Evolutionary conservation across 225 moss, liverwort and hornwort genomes (phyloP), one percentile per base, ranked within the genome.

Genomic region (Climacium dendroides): DNA sequence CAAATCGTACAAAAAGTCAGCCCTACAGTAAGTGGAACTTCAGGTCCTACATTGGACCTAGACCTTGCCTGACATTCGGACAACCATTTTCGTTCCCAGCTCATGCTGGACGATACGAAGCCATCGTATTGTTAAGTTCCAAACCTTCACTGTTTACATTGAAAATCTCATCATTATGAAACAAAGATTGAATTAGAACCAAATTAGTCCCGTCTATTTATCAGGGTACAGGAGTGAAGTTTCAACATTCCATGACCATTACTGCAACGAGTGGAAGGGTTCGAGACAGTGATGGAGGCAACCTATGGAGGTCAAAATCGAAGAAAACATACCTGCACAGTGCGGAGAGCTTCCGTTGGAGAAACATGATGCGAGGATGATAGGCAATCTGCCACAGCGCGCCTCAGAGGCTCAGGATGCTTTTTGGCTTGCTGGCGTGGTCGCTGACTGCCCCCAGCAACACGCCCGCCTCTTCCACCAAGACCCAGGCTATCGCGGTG

Each of bases 291-390:
- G 78, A 43, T 26, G 34, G 74, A 53, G 41, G 58, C 58, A 78
- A 29, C 28, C 30, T 80, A 29, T 39, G 28, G 43, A 83, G 62
- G 35, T 83, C 78, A 81, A 29, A 57, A 57, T 57, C 63, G 53
- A 63, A 77, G 35, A 80, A 55, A 26, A 58, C 53, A 85, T 74
- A 98, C 98, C 96, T 97, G 97, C 81, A 99, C 90, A 89, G 98
- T 99, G 89, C 98, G 96, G 65, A 97, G 96, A 81, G 98, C 98
- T 94, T 99, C 98, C 57, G 97, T 96, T 13, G 97, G 94, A 64
- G 93, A 97, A 83, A 95, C 88, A 89, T 97, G 94, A 76, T 95
- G 94, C 26, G 97, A 95, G 71, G 97, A 95, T 35, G 97, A 99
- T 30, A 99, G 85, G 84, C 98, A 99, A 89, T 97, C 95, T 41